These are phyloP conservation scores for Pseudoturritis turrita DNA, from an alignment of 345 rosid species.

Conservation along the genomic window DNA sequence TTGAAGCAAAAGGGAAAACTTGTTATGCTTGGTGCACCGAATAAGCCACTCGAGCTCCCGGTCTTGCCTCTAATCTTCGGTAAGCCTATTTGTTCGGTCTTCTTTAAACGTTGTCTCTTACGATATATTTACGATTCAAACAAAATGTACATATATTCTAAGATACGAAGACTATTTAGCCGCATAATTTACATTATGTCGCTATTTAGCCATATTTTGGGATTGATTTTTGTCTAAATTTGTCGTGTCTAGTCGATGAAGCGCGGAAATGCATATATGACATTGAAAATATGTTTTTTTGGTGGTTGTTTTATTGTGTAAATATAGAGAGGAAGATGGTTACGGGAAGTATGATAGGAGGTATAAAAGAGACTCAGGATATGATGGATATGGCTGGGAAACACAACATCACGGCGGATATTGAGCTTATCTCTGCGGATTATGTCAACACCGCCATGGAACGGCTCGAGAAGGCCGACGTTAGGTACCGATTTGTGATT, in stretches of 20 bases:
- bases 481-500: conserved; percentile 56
- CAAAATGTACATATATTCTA: too few relatives aligned
- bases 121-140: too few relatives aligned
- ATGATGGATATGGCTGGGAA: conserved; percentile 55
- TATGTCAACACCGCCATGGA: conserved; percentile 57
- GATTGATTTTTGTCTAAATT: neutral
- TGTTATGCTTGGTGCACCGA: conserved; percentile 42
- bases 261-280: neutral
- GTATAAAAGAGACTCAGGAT: conserved; percentile 59
- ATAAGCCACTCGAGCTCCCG: conserved; percentile 50
- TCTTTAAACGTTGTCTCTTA: too few relatives aligned
- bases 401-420: conserved; percentile 44
- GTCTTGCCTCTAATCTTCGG: conserved; percentile 37
- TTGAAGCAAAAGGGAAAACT: conserved; percentile 41
- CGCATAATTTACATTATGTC: neutral
- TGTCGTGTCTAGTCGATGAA: neutral
- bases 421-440: conserved; percentile 54
- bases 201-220: neutral
- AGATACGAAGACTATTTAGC: neutral
- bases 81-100: conserved; percentile 9
- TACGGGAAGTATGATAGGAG: conserved; percentile 47
- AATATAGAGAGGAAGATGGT: conserved; percentile 41
- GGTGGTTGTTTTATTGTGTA: neutral
- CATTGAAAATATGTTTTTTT: neutral
- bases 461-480: conserved; percentile 42